These are phyloP conservation scores for Elaphomyces granulatus DNA, from an alignment of 495 filamentous ascomycete species.

Conservation along the genomic window DNA sequence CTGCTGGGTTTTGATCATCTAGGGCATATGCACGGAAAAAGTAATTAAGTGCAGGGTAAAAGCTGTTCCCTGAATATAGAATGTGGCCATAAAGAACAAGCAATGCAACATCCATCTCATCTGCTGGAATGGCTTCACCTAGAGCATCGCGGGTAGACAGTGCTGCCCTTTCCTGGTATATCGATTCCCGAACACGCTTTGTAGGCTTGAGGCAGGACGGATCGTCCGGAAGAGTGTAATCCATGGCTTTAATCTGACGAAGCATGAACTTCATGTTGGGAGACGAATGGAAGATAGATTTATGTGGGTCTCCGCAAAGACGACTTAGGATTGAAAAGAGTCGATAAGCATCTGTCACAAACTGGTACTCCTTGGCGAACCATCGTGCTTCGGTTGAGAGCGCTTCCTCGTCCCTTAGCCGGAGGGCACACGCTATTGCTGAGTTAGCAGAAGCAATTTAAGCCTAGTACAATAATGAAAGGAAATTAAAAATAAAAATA, in stretches of 20 bases:
- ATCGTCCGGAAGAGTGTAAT: slow-evolving; percentile 38
- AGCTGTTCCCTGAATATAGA: slow-evolving; percentile 61
- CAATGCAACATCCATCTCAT: slow-evolving; percentile 54
- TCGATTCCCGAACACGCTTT: slow-evolving; percentile 16
- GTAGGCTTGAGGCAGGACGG: slow-evolving; percentile 6
- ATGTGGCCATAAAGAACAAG: slow-evolving; percentile 84
- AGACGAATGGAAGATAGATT: slow-evolving; percentile 39
- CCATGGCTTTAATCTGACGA: slow-evolving; percentile 82
- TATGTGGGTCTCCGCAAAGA: slow-evolving; percentile 37
- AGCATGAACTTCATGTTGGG: slow-evolving; percentile 76
- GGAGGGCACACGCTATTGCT: slow-evolving; percentile 57
- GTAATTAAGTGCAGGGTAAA: slow-evolving; percentile 75
- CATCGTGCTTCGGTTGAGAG: slow-evolving; percentile 51
- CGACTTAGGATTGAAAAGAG: slow-evolving; percentile 60
- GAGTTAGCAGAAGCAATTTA: slow-evolving; percentile 10
- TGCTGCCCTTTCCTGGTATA: slow-evolving; percentile 32
- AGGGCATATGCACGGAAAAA: slow-evolving; percentile 76
- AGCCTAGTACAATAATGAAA: not conserved
- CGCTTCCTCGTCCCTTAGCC: slow-evolving; percentile 64
- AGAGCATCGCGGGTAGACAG: slow-evolving; percentile 36
- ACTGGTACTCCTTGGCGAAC: slow-evolving; percentile 77
- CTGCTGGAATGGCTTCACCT: slow-evolving; percentile 32
- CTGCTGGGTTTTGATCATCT: slow-evolving; percentile 56
- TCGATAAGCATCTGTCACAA: slow-evolving; percentile 69
- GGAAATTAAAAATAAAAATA: not conserved